Percentiles rank a stretch among this genome's conserved stretches.
Conservation (phyloP, 441 rosid species). For the Lepidium campestre region DNA sequence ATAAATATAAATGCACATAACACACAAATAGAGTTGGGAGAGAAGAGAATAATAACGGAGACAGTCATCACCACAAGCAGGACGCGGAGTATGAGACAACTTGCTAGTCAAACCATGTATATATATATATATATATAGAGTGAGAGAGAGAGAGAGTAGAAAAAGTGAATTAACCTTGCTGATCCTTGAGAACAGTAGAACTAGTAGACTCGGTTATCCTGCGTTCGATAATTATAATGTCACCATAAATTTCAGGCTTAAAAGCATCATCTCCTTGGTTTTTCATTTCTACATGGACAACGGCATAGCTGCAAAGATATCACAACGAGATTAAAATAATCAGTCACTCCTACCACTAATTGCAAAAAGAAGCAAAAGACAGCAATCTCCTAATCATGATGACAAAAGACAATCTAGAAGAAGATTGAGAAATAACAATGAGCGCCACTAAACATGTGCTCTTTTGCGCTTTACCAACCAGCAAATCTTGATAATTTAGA, state of each 20-base stretch:
- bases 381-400: neutral
- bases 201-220: conserved; percentile 56
- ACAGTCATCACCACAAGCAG: neutral
- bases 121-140: neutral
- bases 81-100: neutral
- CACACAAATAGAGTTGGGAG: neutral
- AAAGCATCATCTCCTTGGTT: conserved; percentile 78
- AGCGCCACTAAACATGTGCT: neutral
- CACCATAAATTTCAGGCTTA: conserved; percentile 63
- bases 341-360: neutral
- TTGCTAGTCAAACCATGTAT: neutral
- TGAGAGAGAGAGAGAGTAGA: neutral
- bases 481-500: neutral
- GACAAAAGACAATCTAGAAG: neutral
- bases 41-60: neutral
- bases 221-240: conserved; percentile 58
- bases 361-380: neutral
- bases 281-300: conserved; percentile 61
- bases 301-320: conserved; percentile 45
- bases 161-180: conserved; percentile 41
- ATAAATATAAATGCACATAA: neutral
- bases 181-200: conserved; percentile 58
- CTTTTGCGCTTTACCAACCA: neutral
- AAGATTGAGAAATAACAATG: neutral
- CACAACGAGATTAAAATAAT: neutral